phyloP scores from a whole-genome alignment of 768 basidiomycete species.

The Phlebiopsis flavidoalba region DNA sequence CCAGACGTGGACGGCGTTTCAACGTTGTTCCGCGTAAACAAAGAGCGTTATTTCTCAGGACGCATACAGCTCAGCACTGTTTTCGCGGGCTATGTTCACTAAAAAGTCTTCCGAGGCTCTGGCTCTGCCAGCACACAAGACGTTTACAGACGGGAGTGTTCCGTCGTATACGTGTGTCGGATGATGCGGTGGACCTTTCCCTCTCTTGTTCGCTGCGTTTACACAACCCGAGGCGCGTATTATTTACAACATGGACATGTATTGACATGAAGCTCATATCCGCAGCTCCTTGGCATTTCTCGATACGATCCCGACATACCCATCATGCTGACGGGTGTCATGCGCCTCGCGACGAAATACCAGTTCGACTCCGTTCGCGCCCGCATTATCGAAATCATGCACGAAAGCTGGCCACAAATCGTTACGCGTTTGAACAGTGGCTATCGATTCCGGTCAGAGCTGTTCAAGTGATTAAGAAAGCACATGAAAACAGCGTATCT shows the following conservation, averaged over 20 bases:
- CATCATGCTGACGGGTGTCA: constrained; percentile 10
- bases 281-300: constrained; percentile 12
- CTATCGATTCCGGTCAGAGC: neutral
- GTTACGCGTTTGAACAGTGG: constrained; percentile 10
- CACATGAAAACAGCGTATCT: neutral
- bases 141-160: no score
- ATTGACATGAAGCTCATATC: no score
- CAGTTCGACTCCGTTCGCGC: constrained; percentile 20
- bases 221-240: no score
- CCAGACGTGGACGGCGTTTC: no score
- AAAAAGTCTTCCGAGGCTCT: no score
- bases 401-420: constrained; percentile 23
- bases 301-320: constrained; percentile 17
- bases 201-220: no score
- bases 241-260: no score
- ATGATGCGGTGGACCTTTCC: no score
- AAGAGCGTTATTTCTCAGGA: neutral
- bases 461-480: neutral
- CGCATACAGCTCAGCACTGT: neutral
- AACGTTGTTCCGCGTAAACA: no score
- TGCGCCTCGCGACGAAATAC: constrained; percentile 25
- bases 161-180: no score
- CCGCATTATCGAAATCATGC: constrained; percentile 16
- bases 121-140: no score
- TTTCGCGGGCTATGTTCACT: no score